These are phyloP conservation scores for Globisporangium sylvaticum DNA, from an alignment of 352 stramenopile genomes.

Conservation along the genomic window DNA sequence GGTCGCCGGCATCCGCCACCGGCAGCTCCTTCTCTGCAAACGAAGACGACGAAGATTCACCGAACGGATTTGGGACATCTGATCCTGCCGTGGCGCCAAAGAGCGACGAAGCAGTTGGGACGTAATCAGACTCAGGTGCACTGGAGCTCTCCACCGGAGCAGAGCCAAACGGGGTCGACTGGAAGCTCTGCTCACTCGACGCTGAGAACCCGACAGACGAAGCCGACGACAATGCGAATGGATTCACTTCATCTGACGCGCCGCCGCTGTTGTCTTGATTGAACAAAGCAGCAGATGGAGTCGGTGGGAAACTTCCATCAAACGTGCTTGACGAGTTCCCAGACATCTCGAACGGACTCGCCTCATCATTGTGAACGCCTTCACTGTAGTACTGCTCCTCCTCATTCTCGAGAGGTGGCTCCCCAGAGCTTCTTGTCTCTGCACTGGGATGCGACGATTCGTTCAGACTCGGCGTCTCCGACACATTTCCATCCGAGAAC, in stretches of 20 bases:
- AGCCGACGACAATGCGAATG: constrained; percentile 34
- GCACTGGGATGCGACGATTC: constrained; percentile 37
- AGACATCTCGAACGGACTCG: constrained; percentile 25
- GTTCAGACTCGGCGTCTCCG: constrained; percentile 50
- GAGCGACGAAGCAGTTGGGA: constrained; percentile 51
- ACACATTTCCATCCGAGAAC: constrained; percentile 60
- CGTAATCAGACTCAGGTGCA: constrained; percentile 1
- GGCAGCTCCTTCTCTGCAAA: constrained; percentile 49
- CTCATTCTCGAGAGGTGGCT: constrained; percentile 29
- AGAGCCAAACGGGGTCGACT: constrained; percentile 13
- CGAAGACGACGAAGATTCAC: constrained; percentile 15
- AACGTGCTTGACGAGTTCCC: constrained; percentile 28
- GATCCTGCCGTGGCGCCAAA: constrained; percentile 50
- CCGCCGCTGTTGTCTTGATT: constrained; percentile 16
- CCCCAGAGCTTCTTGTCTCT: constrained; percentile 29
- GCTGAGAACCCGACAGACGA: constrained; percentile 26
- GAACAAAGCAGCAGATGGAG: constrained; percentile 21
- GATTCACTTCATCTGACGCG: constrained; percentile 29
- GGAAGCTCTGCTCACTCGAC: constrained; percentile 10
- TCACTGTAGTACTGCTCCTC: constrained; percentile 29
- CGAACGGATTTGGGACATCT: constrained; percentile 53
- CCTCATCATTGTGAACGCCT: constrained; percentile 16
- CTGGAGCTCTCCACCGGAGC: constrained; percentile 1
- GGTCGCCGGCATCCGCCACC: constrained; percentile 44
- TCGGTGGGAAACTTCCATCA: constrained; percentile 8